Percentiles rank a stretch among this genome's conserved stretches.
Evolutionary conservation across 768 basidiomycete species (phyloP).

Genomic region (Pisolithus albus): DNA sequence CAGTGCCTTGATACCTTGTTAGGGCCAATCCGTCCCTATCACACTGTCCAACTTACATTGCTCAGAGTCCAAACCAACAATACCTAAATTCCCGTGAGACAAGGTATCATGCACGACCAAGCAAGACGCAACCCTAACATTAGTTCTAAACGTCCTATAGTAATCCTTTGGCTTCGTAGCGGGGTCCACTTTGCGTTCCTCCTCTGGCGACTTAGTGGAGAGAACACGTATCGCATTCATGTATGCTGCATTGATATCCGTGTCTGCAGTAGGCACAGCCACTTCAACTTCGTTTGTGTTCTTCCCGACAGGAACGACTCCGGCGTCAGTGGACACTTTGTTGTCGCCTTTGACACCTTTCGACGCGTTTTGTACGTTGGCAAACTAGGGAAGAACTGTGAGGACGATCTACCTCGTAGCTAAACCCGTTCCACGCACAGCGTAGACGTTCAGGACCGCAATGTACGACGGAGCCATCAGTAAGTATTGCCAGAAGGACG

Average conservation of each 20-base stretch:
- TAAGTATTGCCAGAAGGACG: conserved; percentile 88
- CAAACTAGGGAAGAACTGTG: conserved; percentile 42
- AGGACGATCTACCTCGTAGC: neutral
- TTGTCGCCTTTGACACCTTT: conserved; percentile 97
- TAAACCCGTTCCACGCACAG: conserved; percentile 32
- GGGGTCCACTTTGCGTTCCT: conserved; percentile 53
- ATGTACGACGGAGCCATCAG: conserved; percentile 93
- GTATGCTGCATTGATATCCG: conserved; percentile 84
- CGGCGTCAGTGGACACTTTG: conserved; percentile 78
- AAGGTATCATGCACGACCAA: neutral
- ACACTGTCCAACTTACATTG: conserved; percentile 48
- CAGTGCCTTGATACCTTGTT: conserved; percentile 39
- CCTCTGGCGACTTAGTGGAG: conserved; percentile 70
- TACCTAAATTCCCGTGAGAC: conserved; percentile 36
- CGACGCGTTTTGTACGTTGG: conserved; percentile 85
- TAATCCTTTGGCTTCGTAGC: conserved; percentile 75
- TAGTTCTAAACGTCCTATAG: conserved; percentile 85
- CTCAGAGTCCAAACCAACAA: conserved; percentile 84
- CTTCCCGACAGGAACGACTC: conserved; percentile 60
- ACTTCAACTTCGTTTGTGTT: conserved; percentile 83
- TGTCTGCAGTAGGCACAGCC: conserved; percentile 76
- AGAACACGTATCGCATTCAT: conserved; percentile 86
- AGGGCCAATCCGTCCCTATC: conserved; percentile 7
- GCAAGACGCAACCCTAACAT: conserved; percentile 35
- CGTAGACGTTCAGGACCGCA: conserved; percentile 87